Conservation (phyloP, 352 stramenopile genomes). For the Phytopythium cucurbitacearum region DNA sequence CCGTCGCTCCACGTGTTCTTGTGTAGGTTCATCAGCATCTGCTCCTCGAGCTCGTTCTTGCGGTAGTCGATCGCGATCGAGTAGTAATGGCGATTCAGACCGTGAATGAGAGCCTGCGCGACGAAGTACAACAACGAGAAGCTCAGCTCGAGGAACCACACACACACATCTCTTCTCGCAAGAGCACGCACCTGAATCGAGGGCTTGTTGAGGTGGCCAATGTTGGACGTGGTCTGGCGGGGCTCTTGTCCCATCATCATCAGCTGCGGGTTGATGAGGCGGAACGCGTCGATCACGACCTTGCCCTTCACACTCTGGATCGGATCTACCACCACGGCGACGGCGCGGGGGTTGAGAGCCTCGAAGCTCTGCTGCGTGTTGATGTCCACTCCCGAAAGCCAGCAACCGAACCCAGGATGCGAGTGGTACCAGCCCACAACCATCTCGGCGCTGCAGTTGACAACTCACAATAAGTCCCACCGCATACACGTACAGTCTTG, state of each 20-base stretch:
- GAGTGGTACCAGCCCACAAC: constrained; percentile 99
- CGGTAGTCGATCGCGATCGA: constrained; percentile 96
- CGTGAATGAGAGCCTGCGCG: constrained; percentile 93
- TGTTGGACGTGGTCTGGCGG: constrained; percentile 98
- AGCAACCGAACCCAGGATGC: constrained; percentile 99
- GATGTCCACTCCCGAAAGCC: constrained; percentile 99
- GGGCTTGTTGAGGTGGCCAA: constrained; percentile 99
- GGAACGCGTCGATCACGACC: constrained; percentile 99
- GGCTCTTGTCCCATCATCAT: constrained; percentile 98
- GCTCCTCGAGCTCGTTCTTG: constrained; percentile 99
- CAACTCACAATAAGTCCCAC: neutral
- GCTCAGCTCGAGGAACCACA: too few species aligned
- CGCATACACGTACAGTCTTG: neutral
- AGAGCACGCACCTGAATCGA: constrained; percentile 90
- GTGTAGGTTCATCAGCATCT: constrained; percentile 99
- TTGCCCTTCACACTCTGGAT: constrained; percentile 99
- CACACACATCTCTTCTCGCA: constrained; percentile 2
- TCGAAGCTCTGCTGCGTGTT: constrained; percentile 99
- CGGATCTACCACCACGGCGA: constrained; percentile 99
- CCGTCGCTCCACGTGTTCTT: constrained; percentile 97
- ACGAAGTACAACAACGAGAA: constrained; percentile 2
- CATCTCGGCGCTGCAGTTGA: constrained; percentile 75
- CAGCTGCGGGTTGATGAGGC: constrained; percentile 98
- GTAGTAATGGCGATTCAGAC: constrained; percentile 99
- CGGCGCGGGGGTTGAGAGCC: constrained; percentile 94